phyloP scores from a whole-genome alignment of 2,329 filamentous ascomycete genomes.

The Colletotrichum eremochloae region DNA sequence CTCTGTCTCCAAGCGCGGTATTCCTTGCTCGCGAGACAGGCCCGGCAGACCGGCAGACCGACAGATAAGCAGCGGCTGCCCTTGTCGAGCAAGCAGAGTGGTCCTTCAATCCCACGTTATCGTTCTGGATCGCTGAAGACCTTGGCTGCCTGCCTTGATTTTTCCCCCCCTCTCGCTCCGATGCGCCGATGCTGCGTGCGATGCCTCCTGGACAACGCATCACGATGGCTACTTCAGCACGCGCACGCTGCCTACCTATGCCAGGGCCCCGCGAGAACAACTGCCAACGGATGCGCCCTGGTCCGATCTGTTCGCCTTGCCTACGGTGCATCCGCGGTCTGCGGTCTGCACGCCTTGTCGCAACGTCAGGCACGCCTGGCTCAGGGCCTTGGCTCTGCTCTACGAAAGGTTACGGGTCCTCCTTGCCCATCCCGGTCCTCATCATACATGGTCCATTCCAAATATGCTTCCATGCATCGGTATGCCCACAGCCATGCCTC shows the following conservation, averaged over 20 bases:
- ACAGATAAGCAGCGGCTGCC: slow-evolving; percentile 4
- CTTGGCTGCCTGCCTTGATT: slow-evolving; percentile 10
- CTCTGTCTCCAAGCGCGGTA: background rate
- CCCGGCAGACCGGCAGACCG: background rate
- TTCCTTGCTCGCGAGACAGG: background rate
- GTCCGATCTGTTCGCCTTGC: slow-evolving; percentile 5
- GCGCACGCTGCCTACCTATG: background rate
- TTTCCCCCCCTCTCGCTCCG: background rate
- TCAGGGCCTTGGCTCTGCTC: slow-evolving; percentile 1
- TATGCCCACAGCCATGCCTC: background rate
- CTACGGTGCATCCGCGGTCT: slow-evolving; percentile 1
- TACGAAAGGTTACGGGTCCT: background rate
- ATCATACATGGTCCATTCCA: slow-evolving; percentile 11
- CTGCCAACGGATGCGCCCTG: slow-evolving; percentile 5
- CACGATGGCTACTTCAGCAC: background rate
- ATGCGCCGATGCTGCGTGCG: slow-evolving; percentile 1
- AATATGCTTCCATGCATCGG: slow-evolving; percentile 19
- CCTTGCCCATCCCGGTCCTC: background rate
- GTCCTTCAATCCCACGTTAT: slow-evolving; percentile 12
- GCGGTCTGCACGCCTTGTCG: slow-evolving; percentile 16
- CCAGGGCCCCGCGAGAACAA: background rate
- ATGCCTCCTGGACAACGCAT: slow-evolving; percentile 18
- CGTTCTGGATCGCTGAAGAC: slow-evolving; percentile 6
- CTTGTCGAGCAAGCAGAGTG: background rate
- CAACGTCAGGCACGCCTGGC: slow-evolving; percentile 19